Evolutionary conservation across 805 yeast species (phyloP), one percentile per base, ranked within the genome.

Genomic region (Blastobotrys chiropterorum): DNA sequence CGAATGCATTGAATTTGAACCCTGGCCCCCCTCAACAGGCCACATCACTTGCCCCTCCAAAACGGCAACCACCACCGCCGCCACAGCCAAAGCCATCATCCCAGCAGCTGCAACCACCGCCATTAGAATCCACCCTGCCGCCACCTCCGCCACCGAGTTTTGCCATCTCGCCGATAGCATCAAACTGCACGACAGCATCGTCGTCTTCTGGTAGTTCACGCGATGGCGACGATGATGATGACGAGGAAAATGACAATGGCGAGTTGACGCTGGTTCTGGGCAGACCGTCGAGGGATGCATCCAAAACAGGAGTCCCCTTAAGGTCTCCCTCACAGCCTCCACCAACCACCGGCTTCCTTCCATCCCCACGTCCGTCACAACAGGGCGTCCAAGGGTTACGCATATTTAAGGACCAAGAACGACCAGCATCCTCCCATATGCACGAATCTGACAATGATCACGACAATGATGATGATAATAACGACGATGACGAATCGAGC

Each of bases 231-330:
- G 60, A 51, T 38, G 57, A 50, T 34, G 58, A 52, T 15, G 60
- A 57, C 17, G 52, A 52, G 16, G 56, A 52, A 15, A 56, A 51
- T 22, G 56, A 55, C 31, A 51, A 50, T 31, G 62, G 63, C 17
- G 63, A 60, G 44, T 30, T 60, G 49, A 59, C 62, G 1, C 51
- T 60, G 20, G 59, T 56, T 4, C 44, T 59, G 46, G 61, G 60
- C 7, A 26, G 34, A 26, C 62, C 61, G 40, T 26, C 41, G 3
- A n/a, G 48, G 30, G 48, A 22, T 15, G 38, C n/a, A 20, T 44
- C 16, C 7, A 31, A 26, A 11, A 26, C 34, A 6, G 34, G 34
- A 11, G 34, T 26, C 8, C 34, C 34, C 11, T 11, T 26, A 11
- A 26, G 34, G 34, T 26, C 34, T 26, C 34, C 34, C 8, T 26